phyloP scores from a whole-genome alignment of 1,284 basidiomycete species.

The Meira nashicola region DNA sequence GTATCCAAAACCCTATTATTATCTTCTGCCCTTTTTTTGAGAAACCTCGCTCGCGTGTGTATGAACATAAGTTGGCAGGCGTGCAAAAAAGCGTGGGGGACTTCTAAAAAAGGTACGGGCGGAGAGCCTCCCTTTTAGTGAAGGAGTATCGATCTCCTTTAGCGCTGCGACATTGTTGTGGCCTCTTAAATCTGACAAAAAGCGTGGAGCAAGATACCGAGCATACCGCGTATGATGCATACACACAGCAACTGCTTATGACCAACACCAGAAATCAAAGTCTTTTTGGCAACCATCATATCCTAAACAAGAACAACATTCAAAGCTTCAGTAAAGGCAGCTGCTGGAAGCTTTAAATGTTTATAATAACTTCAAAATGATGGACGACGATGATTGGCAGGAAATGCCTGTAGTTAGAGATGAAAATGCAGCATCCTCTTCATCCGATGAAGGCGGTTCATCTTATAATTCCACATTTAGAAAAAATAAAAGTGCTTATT shows the following conservation, averaged over 20 bases:
- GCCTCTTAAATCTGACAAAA: too few relatives aligned
- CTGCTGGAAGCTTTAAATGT: too few relatives aligned
- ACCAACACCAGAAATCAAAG: too few relatives aligned
- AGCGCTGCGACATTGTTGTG: too few relatives aligned
- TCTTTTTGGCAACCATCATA: too few relatives aligned
- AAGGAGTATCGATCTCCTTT: background rate
- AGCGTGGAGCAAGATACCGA: too few relatives aligned
- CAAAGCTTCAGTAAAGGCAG: too few relatives aligned
- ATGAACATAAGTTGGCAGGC: too few relatives aligned
- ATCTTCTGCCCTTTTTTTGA: background rate
- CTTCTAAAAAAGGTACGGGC: background rate
- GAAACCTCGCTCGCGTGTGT: background rate
- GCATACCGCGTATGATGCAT: too few relatives aligned
- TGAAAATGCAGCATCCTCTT: background rate
- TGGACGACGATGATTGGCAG: slow-evolving; percentile 45
- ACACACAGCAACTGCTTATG: too few relatives aligned
- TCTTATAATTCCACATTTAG: background rate
- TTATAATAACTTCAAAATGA: slow-evolving; percentile 3
- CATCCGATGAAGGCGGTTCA: slow-evolving; percentile 11
- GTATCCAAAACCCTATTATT: background rate
- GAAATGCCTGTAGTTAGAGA: slow-evolving; percentile 20
- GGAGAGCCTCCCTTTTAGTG: background rate
- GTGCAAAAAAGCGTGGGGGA: background rate
- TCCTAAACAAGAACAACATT: too few relatives aligned
- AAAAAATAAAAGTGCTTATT: background rate